These are phyloP conservation scores for Flammula alnicola DNA, from an alignment of 1,284 basidiomycete genomes.

Conservation along the genomic window DNA sequence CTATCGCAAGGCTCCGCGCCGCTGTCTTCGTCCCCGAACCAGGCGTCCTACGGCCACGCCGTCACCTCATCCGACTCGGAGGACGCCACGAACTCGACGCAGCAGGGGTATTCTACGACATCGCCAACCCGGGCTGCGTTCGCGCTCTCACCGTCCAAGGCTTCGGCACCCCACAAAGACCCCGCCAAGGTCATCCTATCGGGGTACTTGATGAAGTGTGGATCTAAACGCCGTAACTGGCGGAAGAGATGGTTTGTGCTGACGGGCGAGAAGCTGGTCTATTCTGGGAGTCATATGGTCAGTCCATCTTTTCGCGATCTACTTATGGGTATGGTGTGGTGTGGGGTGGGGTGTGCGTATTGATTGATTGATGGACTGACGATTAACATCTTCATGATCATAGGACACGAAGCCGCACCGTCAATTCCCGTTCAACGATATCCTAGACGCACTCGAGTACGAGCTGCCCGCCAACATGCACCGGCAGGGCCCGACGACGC, in stretches of 20 bases:
- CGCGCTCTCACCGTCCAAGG: conserved; percentile 45
- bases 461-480: conserved; percentile 50
- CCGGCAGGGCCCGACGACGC: conserved; percentile 34
- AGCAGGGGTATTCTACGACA: conserved; percentile 32
- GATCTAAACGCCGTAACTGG: conserved; percentile 92
- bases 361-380: conserved; percentile 12
- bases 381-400: not conserved
- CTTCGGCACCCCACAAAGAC: conserved; percentile 47
- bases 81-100: conserved; percentile 55
- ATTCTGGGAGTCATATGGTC: conserved; percentile 90
- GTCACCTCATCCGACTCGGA: conserved; percentile 81
- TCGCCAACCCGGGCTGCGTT: conserved; percentile 47
- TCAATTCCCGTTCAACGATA: conserved; percentile 81
- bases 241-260: conserved; percentile 93
- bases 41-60: conserved; percentile 38
- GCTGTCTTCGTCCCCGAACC: conserved; percentile 52
- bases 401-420: conserved; percentile 90
- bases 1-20: conserved; percentile 31
- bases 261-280: conserved; percentile 80
- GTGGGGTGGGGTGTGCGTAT: conserved; percentile 5
- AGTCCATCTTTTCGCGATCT: conserved; percentile 26
- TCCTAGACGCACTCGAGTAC: conserved; percentile 94
- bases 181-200: conserved; percentile 77
- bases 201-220: conserved; percentile 98
- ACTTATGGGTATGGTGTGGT: conserved; percentile 1